Evolutionary conservation across 495 filamentous ascomycete species (phyloP).

Genomic region (Eremomyces bilateralis): DNA sequence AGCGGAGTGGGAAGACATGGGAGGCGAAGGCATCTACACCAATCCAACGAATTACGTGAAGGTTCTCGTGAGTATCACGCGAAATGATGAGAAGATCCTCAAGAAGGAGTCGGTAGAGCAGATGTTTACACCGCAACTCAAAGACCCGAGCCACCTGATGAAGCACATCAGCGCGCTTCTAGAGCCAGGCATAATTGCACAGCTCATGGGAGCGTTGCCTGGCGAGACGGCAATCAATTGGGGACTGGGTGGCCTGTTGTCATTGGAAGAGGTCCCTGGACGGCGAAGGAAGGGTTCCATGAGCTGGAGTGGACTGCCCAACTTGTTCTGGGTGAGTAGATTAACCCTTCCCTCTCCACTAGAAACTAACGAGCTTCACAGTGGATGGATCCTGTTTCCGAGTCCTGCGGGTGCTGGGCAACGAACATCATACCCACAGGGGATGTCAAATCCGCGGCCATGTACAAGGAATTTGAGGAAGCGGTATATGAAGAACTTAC

Average conservation of each 20-base stretch:
- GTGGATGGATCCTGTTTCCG: conserved; percentile 4
- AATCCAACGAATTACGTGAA: conserved; percentile 26
- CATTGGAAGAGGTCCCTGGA: conserved; percentile 11
- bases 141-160: conserved; percentile 5
- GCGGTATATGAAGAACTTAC: background rate
- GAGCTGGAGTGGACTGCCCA: conserved; percentile 17
- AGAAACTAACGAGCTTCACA: too few relatives aligned
- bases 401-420: background rate
- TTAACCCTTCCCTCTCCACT: too few relatives aligned
- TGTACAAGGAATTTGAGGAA: background rate
- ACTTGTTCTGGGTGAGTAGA: conserved; percentile 17
- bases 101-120: conserved; percentile 21
- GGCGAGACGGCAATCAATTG: conserved; percentile 9
- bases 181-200: conserved; percentile 1
- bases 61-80: conserved; percentile 27
- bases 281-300: conserved; percentile 15
- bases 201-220: conserved; percentile 5
- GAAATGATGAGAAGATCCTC: conserved; percentile 24
- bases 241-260: conserved; percentile 18
- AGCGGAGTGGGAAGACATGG: conserved; percentile 19
- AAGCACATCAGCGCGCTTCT: conserved; percentile 1
- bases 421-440: background rate
- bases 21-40: conserved; percentile 31
- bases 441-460: background rate
- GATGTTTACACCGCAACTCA: conserved; percentile 24